Evolutionary conservation across 2,329 filamentous ascomycete species (phyloP), one percentile per base, ranked within the genome.

Genomic region (Talaromyces sp.): DNA sequence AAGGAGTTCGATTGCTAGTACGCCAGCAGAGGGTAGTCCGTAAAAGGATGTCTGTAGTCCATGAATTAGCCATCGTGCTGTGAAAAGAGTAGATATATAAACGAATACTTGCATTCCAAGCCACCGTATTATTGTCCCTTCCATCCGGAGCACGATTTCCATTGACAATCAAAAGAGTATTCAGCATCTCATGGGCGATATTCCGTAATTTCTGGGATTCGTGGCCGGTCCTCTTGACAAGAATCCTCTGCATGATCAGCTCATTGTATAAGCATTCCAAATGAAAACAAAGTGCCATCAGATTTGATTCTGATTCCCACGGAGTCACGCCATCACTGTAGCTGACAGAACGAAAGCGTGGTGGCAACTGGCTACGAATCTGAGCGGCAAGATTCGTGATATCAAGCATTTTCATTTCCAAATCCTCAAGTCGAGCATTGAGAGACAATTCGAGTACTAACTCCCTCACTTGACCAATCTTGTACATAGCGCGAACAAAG

Each of bases 21-120:
- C 69, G 3, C 72, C 73, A 5, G 72, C 71, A 10, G 69, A 67
- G 16, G 73, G 73, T 10, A 75, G 61, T 47, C 72, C 72, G 43
- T 68, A 69, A 39, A 69, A 67, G 31, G 64, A 66, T 10, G 63
- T 54, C 68, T 69, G 54, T 10, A 2, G 14, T 41, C 22, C 11
- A 31, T 39, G 35, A 13, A 24, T 47, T 33, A 48, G 37, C n/a
- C 16, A 7, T 3, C 7, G 22, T 16, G 14, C 37, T 9, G 24
- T 16, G 39, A 8, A 10, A 11, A 14, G 19, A 39, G 43, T 37
- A 22, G 19, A 27, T n/a, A 45, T 1, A 54, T 39, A 7, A 37
- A 11, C 5, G 5, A n/a, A 13, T 62, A 43, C 22, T 31, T 57
- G 59, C 72, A 63, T 68, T 70, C 54, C 68, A 69, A 6, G 63